A percentile compares a stretch with the other conserved stretches of the same genome.
Evolutionary conservation across 2,329 filamentous ascomycete genomes (phyloP).

Genomic region (Hypoxylon sp.): DNA sequence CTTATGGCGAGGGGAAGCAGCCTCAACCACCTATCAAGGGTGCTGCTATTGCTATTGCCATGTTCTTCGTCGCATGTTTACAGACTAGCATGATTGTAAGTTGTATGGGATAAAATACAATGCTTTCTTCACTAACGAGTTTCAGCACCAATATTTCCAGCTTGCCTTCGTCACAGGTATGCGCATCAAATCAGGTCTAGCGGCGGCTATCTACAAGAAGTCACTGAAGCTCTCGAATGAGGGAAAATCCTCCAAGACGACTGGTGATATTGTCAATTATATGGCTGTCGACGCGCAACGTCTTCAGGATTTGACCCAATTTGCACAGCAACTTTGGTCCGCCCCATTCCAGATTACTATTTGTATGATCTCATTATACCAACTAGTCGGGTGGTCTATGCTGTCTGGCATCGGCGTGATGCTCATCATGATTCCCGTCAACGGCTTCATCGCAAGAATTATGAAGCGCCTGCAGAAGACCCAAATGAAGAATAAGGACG

Average conservation of each 20-base stretch:
- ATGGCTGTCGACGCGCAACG: slow-evolving; percentile 99
- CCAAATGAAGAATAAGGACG: slow-evolving; percentile 99
- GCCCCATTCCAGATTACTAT: slow-evolving; percentile 96
- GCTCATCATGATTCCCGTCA: slow-evolving; percentile 97
- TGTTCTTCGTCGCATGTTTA: slow-evolving; percentile 88
- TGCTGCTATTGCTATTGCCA: slow-evolving; percentile 86
- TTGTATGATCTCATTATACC: slow-evolving; percentile 95
- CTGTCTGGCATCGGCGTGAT: slow-evolving; percentile 94
- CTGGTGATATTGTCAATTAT: slow-evolving; percentile 98
- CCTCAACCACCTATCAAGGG: slow-evolving; percentile 87
- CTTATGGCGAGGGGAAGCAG: slow-evolving; percentile 70
- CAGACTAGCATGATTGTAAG: slow-evolving; percentile 84
- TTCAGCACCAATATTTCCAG: slow-evolving; percentile 93
- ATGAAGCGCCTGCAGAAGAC: slow-evolving; percentile 96
- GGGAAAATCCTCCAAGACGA: slow-evolving; percentile 87
- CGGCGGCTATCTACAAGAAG: slow-evolving; percentile 93
- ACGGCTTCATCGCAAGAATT: slow-evolving; percentile 88
- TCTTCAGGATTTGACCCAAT: slow-evolving; percentile 93
- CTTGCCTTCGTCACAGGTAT: slow-evolving; percentile 94
- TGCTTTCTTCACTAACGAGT: slow-evolving; percentile 42
- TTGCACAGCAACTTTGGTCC: slow-evolving; percentile 95
- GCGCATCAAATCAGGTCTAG: slow-evolving; percentile 92
- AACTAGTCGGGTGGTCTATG: slow-evolving; percentile 95
- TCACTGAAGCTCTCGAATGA: slow-evolving; percentile 92
- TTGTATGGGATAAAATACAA: slow-evolving; percentile 10